Evolutionary conservation across 495 filamentous ascomycete genomes (phyloP).

Genomic region (Aspergillus panamensis): DNA sequence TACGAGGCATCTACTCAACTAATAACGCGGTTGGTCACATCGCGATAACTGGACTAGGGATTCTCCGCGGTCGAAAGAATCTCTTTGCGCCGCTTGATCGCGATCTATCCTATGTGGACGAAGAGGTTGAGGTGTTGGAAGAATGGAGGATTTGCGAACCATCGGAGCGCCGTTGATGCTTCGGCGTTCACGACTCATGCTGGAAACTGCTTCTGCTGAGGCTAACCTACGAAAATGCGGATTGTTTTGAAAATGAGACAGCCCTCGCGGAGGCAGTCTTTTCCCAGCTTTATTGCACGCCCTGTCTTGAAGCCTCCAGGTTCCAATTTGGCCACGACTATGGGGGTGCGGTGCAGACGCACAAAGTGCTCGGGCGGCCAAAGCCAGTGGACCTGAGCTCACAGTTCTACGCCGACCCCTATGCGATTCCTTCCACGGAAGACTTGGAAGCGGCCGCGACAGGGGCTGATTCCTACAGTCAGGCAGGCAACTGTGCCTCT

Average conservation of each 20-base stretch:
- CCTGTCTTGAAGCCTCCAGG: constrained; percentile 3
- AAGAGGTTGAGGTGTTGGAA: constrained; percentile 6
- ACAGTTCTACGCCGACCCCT: constrained; percentile 17
- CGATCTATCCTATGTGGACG: constrained; percentile 15
- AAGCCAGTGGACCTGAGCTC: constrained; percentile 6
- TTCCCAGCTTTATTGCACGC: constrained; percentile 15
- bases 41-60: constrained; percentile 16
- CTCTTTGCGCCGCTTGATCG: constrained; percentile 10
- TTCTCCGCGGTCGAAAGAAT: not conserved
- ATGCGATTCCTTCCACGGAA: constrained; percentile 9
- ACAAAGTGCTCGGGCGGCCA: constrained; percentile 1
- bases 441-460: constrained; percentile 6
- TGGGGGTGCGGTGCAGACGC: constrained; percentile 13
- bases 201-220: constrained; percentile 20
- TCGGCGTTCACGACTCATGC: constrained; percentile 21
- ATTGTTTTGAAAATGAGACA: not conserved
- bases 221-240: constrained; percentile 10
- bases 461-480: not conserved
- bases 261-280: constrained; percentile 15
- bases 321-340: constrained; percentile 21
- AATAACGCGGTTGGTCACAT: constrained; percentile 1
- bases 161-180: constrained; percentile 13
- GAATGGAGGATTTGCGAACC: constrained; percentile 13
- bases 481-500: too few relatives aligned
- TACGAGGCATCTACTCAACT: constrained; percentile 13